phyloP scores from a whole-genome alignment of 768 basidiomycete genomes.

The Brasilioporus rufonigricans region DNA sequence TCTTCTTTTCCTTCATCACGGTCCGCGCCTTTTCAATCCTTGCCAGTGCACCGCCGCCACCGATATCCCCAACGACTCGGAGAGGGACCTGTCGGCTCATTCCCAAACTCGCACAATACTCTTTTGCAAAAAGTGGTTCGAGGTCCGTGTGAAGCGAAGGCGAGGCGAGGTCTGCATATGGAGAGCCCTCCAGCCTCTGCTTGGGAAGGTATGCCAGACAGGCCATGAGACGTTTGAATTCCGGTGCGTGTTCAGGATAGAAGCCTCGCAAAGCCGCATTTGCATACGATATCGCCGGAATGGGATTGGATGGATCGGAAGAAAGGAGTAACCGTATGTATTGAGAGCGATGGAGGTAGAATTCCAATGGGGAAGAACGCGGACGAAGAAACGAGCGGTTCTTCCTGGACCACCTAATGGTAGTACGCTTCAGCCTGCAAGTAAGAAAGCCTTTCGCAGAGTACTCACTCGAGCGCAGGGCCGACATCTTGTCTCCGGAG shows the following conservation, averaged over 20 bases:
- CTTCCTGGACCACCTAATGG: constrained; percentile 71
- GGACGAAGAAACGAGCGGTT: constrained; percentile 64
- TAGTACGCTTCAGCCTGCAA: background rate
- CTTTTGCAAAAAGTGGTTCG: constrained; percentile 80
- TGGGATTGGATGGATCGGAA: constrained; percentile 54
- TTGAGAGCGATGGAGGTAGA: constrained; percentile 86
- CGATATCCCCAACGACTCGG: constrained; percentile 88
- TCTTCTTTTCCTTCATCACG: constrained; percentile 90
- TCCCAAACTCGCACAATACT: constrained; percentile 83
- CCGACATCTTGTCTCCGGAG: constrained; percentile 63
- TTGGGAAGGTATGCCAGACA: constrained; percentile 71
- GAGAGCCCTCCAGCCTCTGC: constrained; percentile 60
- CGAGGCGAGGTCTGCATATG: constrained; percentile 72
- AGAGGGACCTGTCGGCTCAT: constrained; percentile 90
- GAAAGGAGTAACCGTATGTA: constrained; percentile 77
- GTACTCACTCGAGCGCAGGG: constrained; percentile 74
- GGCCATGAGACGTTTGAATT: constrained; percentile 69
- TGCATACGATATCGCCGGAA: constrained; percentile 73
- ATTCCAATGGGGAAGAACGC: constrained; percentile 81
- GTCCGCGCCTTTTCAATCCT: constrained; percentile 92
- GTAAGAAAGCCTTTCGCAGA: background rate
- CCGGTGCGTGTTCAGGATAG: constrained; percentile 55
- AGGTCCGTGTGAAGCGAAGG: constrained; percentile 75
- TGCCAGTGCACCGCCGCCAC: constrained; percentile 86
- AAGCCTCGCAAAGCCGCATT: constrained; percentile 62